A percentile compares a stretch with the other conserved stretches of the same genome.
phyloP scores from a whole-genome alignment of 2,329 filamentous ascomycete species.

The Coleophoma cylindrospora region DNA sequence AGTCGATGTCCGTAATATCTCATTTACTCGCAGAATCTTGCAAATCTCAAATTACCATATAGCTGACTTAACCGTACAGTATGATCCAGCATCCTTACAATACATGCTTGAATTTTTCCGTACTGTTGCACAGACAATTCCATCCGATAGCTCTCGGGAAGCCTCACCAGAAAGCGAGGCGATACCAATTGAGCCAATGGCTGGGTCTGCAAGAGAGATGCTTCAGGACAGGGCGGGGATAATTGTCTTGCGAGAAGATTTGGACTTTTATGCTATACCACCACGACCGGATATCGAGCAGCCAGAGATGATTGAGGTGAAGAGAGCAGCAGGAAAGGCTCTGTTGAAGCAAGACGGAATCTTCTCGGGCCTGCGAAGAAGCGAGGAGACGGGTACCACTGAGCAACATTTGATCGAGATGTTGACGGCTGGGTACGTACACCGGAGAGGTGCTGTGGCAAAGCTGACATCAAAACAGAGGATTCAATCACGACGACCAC shows the following conservation, averaged over 20 bases:
- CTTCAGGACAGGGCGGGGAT: conserved; percentile 87
- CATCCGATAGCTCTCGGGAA: conserved; percentile 64
- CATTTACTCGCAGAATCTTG: conserved; percentile 23
- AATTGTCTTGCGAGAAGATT: conserved; percentile 91
- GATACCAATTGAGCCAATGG: conserved; percentile 68
- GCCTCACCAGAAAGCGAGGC: conserved; percentile 59
- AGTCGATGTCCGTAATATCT: conserved; percentile 76
- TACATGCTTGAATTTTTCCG: conserved; percentile 99
- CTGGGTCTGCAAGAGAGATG: conserved; percentile 67
- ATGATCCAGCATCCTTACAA: conserved; percentile 91
- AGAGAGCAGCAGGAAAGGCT: conserved; percentile 84
- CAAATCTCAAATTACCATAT: conserved; percentile 34
- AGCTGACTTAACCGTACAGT: conserved; percentile 56
- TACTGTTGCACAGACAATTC: conserved; percentile 93
- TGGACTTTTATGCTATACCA: conserved; percentile 97
- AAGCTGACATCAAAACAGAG: conserved; percentile 46
- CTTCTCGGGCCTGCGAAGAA: conserved; percentile 91
- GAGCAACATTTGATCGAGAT: conserved; percentile 99
- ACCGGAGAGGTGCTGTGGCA: not conserved
- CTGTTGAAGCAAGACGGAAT: conserved; percentile 88
- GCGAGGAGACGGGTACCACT: conserved; percentile 91
- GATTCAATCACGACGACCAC: conserved; percentile 90
- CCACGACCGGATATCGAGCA: conserved; percentile 79
- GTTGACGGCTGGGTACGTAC: conserved; percentile 88
- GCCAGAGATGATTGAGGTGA: conserved; percentile 90